Evolutionary conservation across 129 eudicot genomes (phyloP).

Genomic region (Lactuca sativa): DNA sequence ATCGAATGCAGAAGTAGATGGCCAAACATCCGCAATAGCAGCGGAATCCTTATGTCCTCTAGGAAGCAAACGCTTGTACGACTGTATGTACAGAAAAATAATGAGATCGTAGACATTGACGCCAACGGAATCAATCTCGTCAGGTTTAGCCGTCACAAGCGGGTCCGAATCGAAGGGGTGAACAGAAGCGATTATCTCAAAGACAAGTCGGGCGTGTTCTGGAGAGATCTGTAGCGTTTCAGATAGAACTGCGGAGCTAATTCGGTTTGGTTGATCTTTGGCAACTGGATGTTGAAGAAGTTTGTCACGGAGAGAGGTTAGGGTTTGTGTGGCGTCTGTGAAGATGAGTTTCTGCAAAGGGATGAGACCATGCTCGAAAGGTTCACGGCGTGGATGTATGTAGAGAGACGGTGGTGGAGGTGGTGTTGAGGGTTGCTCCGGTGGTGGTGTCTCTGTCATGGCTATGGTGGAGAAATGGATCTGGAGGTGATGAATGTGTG

Average conservation of each 20-base stretch:
- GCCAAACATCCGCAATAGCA: conserved; percentile 96
- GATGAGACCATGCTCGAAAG: conserved; percentile 41
- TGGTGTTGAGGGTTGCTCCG: conserved; percentile 13
- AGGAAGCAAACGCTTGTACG: conserved; percentile 77
- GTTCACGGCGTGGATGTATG: conserved; percentile 39
- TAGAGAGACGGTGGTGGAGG: conserved; percentile 16
- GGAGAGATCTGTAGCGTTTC: conserved; percentile 59
- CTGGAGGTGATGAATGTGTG: conserved; percentile 26
- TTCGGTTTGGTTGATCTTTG: conserved; percentile 32
- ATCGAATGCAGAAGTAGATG: conserved; percentile 87
- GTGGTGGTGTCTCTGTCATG: conserved; percentile 29
- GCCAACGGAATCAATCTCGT: conserved; percentile 53
- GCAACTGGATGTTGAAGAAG: conserved; percentile 43
- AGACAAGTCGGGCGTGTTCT: conserved; percentile 67
- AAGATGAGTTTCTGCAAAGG: conserved; percentile 40
- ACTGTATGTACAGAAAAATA: conserved; percentile 69
- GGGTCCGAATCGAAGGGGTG: conserved; percentile 64
- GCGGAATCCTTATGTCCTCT: conserved; percentile 79
- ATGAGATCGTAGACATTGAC: conserved; percentile 88
- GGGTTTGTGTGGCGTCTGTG: conserved; percentile 40
- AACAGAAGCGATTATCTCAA: conserved; percentile 65
- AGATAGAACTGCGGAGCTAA: conserved; percentile 34
- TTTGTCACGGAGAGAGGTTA: conserved; percentile 51
- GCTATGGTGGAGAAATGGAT: conserved; percentile 18
- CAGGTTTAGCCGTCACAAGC: conserved; percentile 47